Evolutionary conservation across 2,329 filamentous ascomycete species (phyloP).

Genomic region (Neonectria neomacrospora): DNA sequence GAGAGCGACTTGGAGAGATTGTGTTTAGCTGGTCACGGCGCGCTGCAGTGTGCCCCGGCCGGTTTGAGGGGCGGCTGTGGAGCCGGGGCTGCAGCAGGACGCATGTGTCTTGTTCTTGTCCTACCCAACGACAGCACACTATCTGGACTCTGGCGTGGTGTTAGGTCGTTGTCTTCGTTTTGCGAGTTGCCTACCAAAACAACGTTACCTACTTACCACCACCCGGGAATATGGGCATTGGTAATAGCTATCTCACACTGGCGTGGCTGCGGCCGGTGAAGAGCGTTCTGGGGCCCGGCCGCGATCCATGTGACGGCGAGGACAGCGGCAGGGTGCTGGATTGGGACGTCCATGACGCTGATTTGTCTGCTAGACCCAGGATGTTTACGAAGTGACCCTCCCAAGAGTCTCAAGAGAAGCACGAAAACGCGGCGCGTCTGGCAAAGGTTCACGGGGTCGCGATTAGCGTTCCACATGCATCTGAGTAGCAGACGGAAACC

Average conservation of each 20-base stretch:
- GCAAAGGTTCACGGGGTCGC: conserved; percentile 42
- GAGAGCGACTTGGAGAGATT: background rate
- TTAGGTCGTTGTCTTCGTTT: background rate
- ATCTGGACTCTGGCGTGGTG: conserved; percentile 21
- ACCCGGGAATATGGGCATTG: conserved; percentile 32
- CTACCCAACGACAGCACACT: conserved; percentile 19
- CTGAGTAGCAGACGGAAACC: conserved; percentile 15
- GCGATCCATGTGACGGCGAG: conserved; percentile 44
- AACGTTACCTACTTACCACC: conserved; percentile 3
- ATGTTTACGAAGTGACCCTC: conserved; percentile 29
- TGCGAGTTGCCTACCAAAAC: background rate
- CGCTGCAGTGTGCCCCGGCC: conserved; percentile 6
- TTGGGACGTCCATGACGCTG: conserved; percentile 43
- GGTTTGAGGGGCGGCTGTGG: conserved; percentile 23
- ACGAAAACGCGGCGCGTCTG: conserved; percentile 37
- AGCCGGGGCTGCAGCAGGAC: conserved; percentile 25
- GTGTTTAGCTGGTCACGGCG: conserved; percentile 3
- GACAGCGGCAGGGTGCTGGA: conserved; percentile 40
- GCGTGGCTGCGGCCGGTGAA: conserved; percentile 44
- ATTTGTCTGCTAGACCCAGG: conserved; percentile 33
- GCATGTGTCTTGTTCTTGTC: conserved; percentile 31
- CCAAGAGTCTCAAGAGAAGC: conserved; percentile 18
- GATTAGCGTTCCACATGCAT: conserved; percentile 39
- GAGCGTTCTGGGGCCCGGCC: conserved; percentile 32
- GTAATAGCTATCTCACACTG: conserved; percentile 37